Base-by-base conservation (phyloP, 73 alveolate species). In the Paramecium biaurelia region DNA sequence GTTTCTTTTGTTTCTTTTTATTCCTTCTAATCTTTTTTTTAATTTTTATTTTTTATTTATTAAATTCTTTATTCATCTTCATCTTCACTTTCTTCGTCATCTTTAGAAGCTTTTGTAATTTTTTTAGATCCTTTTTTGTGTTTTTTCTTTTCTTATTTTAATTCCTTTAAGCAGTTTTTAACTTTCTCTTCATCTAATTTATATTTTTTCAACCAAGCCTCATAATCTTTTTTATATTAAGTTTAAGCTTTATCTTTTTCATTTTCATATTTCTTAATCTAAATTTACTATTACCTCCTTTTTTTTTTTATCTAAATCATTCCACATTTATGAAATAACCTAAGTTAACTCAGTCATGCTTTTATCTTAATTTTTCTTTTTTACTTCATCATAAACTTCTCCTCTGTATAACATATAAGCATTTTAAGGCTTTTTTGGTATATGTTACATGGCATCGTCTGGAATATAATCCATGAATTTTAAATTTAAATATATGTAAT, bases 241-340 rank as follows among this genome's bases (percentile, higher is more conserved):
- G 34, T 23, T 72, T 34, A 35, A 34, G 86, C 86, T 37, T 72
- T 72, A 0, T 72, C 86, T 7, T 72, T 28, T 37, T 72, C 86
- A 10, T 30, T 72, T 72, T 72, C 38, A 35, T 72, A 72, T 72
- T 72, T 72, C 86, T 72, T 28, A 6, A 37, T 32, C 7, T 7
- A 7, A 72, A 35, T 72, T 21, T 28, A 35, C 18, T 72, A 72
- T 15, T 72, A 72, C 86, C 38, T 72, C 58, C 10, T 35, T 72
- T 72, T 72, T 72, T 37, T 72, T 72, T 35, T 72, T 42, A 34
- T 72, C 86, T 72, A 72, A 72, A 21, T 38, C 86, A 34, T 30
- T 72, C 86, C 86, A 72, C 86, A 72, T 72, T n/a, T 14, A 34
- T 37, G 86, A 72, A 10, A 72, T 72, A 20, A 72, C 35, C n/a